phyloP scores from a whole-genome alignment of 2,329 filamentous ascomycete species.

The Diaporthe sp. region DNA sequence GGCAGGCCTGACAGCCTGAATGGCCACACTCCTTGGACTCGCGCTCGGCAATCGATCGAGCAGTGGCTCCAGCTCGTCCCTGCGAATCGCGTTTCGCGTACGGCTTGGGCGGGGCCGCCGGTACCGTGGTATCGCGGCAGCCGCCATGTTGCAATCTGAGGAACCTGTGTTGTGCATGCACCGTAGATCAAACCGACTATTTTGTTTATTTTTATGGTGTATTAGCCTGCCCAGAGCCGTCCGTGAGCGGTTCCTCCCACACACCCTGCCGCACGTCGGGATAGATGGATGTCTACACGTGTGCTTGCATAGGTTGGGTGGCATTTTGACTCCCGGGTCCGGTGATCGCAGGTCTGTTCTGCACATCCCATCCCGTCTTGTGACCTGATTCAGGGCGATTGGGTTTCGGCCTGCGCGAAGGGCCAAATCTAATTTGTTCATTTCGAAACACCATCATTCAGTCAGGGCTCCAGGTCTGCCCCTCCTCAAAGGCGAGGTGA shows the following conservation, averaged over 20 bases:
- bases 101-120: conserved; percentile 8
- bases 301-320: conserved; percentile 6
- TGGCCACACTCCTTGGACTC: not conserved
- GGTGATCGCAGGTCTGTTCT: not conserved
- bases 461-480: not conserved
- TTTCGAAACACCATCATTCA: conserved; percentile 22
- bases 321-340: conserved; percentile 3
- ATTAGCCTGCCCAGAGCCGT: not conserved
- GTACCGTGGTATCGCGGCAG: not conserved
- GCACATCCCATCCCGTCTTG: not conserved
- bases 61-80: conserved; percentile 14
- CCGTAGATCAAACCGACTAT: conserved; percentile 17
- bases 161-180: conserved; percentile 15
- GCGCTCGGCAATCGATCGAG: conserved; percentile 23
- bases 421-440: conserved; percentile 22
- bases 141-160: conserved; percentile 12
- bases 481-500: conserved; percentile 5
- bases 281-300: not conserved
- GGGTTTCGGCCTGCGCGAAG: conserved; percentile 18
- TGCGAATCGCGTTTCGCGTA: conserved; percentile 19
- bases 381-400: conserved; percentile 24
- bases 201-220: not conserved
- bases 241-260: not conserved
- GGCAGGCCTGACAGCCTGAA: no score
- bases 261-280: not conserved